phyloP scores from a whole-genome alignment of 768 basidiomycete species.

The Termitomyces sp. region DNA sequence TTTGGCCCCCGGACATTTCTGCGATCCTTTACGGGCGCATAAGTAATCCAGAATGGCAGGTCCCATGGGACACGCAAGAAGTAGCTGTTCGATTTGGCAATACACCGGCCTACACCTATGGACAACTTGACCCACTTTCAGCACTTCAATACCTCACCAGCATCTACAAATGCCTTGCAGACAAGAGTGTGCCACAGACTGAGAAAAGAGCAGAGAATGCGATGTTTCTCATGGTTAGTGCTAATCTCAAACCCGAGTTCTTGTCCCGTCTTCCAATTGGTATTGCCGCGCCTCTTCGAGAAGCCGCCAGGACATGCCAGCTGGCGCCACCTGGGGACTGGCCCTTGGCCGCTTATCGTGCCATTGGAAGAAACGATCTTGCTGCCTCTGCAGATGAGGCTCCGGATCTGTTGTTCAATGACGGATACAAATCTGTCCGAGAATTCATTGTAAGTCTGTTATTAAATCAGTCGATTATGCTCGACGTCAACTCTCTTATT shows the following conservation, averaged over 20 bases:
- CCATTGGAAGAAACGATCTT: slow-evolving; percentile 72
- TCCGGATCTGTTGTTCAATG: slow-evolving; percentile 37
- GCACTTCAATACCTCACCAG: slow-evolving; percentile 47
- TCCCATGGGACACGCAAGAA: slow-evolving; percentile 45
- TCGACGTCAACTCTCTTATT: slow-evolving; percentile 1
- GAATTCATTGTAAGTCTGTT: slow-evolving; percentile 45
- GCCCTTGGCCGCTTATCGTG: slow-evolving; percentile 60
- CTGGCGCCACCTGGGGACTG: slow-evolving; percentile 69
- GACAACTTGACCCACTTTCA: slow-evolving; percentile 51
- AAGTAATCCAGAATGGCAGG: slow-evolving; percentile 65
- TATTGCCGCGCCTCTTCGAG: slow-evolving; percentile 71
- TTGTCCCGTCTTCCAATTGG: slow-evolving; percentile 61
- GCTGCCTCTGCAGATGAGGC: slow-evolving; percentile 52
- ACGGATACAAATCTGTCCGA: slow-evolving; percentile 52
- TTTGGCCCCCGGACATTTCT: slow-evolving; percentile 75
- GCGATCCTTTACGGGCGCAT: slow-evolving; percentile 56
- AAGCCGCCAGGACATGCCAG: slow-evolving; percentile 83
- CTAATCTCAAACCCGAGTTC: slow-evolving; percentile 39
- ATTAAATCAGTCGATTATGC: neutral
- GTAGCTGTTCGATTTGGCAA: slow-evolving; percentile 44
- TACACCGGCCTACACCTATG: slow-evolving; percentile 54
- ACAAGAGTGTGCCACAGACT: slow-evolving; percentile 39
- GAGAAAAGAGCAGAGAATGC: slow-evolving; percentile 67
- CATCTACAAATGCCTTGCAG: slow-evolving; percentile 56
- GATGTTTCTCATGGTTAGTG: slow-evolving; percentile 47